Base-by-base conservation (phyloP, 2,329 filamentous ascomycete species). In the Ciborinia camelliae region DNA sequence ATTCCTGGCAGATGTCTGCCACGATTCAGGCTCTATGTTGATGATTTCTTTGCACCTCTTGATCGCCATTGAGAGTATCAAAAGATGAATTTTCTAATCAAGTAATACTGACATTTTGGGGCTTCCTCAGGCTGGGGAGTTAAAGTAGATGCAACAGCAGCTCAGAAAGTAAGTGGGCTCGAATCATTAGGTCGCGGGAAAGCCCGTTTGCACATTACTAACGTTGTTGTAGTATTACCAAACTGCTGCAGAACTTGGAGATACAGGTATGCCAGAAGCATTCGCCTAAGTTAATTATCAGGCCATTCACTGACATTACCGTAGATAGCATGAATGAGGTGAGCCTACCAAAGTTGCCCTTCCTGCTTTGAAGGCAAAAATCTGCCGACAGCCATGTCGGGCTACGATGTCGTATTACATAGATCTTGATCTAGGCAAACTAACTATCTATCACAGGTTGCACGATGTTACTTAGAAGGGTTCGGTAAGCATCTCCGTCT, bases 291-390 rank as follows among this genome's bases (percentile, higher is more conserved):
- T 62, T 53, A 37, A 47, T 26, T 51, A 53, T 63, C 37, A 51
- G 47, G 64, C 63, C 55, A 51, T 59, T 55, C 37, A 71, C 71
- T 75, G 47, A 74, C 67, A 68, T 67, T 70, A 68, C 68, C 66
- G 67, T 71, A 87, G 95, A 99, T 80, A 95, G 93, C 65, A 97
- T 98, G 93, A 97, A 97, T 75, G 94, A 98, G 78, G 89, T 89
- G 62, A 64, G 53, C 62, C 53, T 63, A 59, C 43, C 43, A 58
- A 26, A 50, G 28, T 45, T 26, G 28, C n/a, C 30, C 20, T 63
- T 30, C 32, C 45, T 41, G 51, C 20, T 35, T 28, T 50, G 35
- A 51, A 41, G 28, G 62, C 28, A 51, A 64, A 47, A 43, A 18
- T 59, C 26, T 51, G 39, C 48, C 53, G 62, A 43, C 18, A 41